Conservation (phyloP, 169 alveolate genomes). For the Plasmodium gaboni region DNA sequence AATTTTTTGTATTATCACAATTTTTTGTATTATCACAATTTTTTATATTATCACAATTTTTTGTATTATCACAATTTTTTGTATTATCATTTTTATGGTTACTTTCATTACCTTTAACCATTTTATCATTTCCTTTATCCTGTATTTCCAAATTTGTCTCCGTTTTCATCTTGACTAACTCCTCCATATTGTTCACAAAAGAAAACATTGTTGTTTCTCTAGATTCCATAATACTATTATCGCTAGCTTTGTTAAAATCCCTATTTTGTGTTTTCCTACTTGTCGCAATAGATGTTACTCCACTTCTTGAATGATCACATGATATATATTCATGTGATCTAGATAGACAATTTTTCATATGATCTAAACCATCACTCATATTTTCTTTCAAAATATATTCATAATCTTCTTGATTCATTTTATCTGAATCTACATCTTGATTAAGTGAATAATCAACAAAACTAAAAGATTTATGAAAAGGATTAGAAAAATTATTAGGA, state of each 20-base stretch:
- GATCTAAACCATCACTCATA: conserved; percentile 7
- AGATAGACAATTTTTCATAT: conserved; percentile 12
- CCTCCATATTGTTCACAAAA: neutral
- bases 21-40: too few species aligned
- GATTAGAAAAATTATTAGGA: neutral
- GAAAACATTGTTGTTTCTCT: neutral
- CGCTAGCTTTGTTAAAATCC: neutral
- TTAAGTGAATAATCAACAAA: conserved; percentile 11
- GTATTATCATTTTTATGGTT: too few species aligned
- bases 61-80: too few species aligned
- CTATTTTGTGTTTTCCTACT: neutral
- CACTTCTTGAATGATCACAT: neutral
- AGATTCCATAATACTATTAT: neutral
- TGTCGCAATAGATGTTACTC: neutral
- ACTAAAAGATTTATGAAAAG: conserved; percentile 13
- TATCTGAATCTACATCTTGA: conserved; percentile 7
- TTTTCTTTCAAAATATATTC: conserved; percentile 33
- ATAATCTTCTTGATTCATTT: conserved; percentile 21
- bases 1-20: too few species aligned
- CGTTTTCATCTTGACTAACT: neutral
- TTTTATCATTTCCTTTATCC: too few species aligned
- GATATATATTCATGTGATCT: conserved; percentile 28
- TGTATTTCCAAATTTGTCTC: neutral
- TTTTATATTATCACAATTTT: too few species aligned
- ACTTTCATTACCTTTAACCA: too few species aligned